Percentiles rank a stretch among this genome's conserved stretches.
phyloP scores from a whole-genome alignment of 2,329 filamentous ascomycete genomes.

The Fusarium tricinctum region DNA sequence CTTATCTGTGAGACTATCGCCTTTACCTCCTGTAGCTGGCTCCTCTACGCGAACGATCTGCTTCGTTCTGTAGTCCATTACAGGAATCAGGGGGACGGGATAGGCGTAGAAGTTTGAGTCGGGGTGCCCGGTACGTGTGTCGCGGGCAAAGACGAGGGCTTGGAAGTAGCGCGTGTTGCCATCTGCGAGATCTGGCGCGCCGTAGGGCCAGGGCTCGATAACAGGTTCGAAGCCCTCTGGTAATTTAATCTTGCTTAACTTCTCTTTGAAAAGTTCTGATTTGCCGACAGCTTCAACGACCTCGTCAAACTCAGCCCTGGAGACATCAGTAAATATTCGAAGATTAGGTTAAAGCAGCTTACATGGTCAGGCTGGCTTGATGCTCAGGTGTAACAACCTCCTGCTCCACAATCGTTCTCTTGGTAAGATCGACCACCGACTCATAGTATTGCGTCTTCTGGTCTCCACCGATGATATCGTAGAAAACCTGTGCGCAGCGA shows the following conservation, averaged over 20 bases:
- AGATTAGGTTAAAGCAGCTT: not conserved
- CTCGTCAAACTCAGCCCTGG: constrained; percentile 52
- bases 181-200: constrained; percentile 50
- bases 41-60: constrained; percentile 54
- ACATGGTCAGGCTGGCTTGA: constrained; percentile 53
- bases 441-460: constrained; percentile 52
- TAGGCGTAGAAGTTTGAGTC: constrained; percentile 71
- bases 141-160: constrained; percentile 52
- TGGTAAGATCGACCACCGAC: constrained; percentile 53
- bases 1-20: constrained; percentile 44
- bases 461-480: constrained; percentile 52
- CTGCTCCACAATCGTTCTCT: constrained; percentile 44
- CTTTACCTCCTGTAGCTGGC: constrained; percentile 53
- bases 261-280: constrained; percentile 52
- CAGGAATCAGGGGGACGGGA: constrained; percentile 63
- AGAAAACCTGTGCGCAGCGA: constrained; percentile 60
- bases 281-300: constrained; percentile 50
- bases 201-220: constrained; percentile 55
- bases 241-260: constrained; percentile 49
- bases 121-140: constrained; percentile 54
- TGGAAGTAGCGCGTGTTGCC: constrained; percentile 54
- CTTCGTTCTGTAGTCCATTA: constrained; percentile 53
- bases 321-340: rapidly evolving
- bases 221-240: constrained; percentile 51
- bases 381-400: constrained; percentile 49